Conservation (phyloP, 78 protist species). For the Mantamonas sphyraenae region DNA sequence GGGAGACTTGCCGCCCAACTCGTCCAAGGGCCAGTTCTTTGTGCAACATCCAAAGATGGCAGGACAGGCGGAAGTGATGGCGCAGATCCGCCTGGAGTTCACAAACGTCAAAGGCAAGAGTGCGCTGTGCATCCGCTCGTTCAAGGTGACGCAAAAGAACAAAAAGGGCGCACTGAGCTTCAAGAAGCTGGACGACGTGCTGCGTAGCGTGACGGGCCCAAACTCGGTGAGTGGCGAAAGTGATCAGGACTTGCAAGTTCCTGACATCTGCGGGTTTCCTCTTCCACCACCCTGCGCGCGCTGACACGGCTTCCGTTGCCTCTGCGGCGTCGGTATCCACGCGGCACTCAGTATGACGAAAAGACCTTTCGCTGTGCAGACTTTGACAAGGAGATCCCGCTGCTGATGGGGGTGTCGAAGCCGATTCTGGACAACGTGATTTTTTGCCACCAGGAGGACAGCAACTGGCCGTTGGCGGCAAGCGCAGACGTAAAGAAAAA, state of each 20-base stretch:
- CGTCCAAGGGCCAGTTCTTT: conserved; percentile 66
- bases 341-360: conserved; percentile 16
- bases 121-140: neutral
- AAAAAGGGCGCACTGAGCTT: too few species aligned
- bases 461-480: conserved; percentile 89
- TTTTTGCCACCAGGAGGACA: conserved; percentile 98
- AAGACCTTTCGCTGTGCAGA: conserved; percentile 61
- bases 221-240: too few species aligned
- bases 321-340: neutral
- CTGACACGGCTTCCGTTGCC: neutral
- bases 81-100: conserved; percentile 82
- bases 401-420: conserved; percentile 81
- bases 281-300: neutral
- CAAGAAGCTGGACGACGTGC: too few species aligned
- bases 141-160: conserved; percentile 10
- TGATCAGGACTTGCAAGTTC: too few species aligned
- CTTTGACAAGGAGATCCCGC: conserved; percentile 60
- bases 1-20: conserved; percentile 91
- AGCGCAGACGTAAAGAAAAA: conserved; percentile 65
- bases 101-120: neutral
- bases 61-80: conserved; percentile 69
- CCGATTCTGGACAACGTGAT: conserved; percentile 92
- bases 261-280: neutral
- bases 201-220: too few species aligned
- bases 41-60: conserved; percentile 81